phyloP scores from a whole-genome alignment of 352 stramenopile species.

The Phytopythium cucurbitacearum region DNA sequence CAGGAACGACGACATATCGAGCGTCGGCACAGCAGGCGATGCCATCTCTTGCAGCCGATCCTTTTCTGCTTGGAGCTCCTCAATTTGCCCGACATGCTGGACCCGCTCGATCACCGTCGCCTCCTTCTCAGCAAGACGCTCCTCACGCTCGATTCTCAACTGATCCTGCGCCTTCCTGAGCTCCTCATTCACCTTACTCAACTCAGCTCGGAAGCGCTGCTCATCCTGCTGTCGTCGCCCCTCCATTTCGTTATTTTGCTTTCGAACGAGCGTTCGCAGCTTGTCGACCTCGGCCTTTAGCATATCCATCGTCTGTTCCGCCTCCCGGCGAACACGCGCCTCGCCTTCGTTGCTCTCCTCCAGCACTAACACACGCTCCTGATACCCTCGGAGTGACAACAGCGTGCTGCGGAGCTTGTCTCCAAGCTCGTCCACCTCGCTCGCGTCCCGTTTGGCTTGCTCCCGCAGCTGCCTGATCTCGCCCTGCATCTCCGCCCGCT shows the following conservation, averaged over 20 bases:
- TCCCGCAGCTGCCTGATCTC: conserved; percentile 50
- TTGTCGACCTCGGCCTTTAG: conserved; percentile 72
- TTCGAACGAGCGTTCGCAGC: conserved; percentile 42
- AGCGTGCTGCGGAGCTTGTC: conserved; percentile 33
- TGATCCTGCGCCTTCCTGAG: conserved; percentile 47
- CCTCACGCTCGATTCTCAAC: conserved; percentile 47
- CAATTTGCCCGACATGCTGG: conserved; percentile 3
- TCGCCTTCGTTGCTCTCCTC: conserved; percentile 60
- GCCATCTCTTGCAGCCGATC: not conserved
- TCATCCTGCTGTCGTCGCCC: conserved; percentile 21
- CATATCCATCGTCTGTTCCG: conserved; percentile 62
- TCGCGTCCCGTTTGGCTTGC: conserved; percentile 34
- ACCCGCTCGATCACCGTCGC: conserved; percentile 40
- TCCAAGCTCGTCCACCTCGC: conserved; percentile 51
- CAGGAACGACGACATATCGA: conserved; percentile 47
- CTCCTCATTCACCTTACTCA: conserved; percentile 30
- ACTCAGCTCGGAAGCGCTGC: conserved; percentile 22
- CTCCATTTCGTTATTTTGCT: conserved; percentile 47
- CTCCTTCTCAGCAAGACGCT: conserved; percentile 62
- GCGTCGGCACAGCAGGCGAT: not conserved
- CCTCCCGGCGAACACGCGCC: conserved; percentile 39
- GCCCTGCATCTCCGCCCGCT: conserved; percentile 28
- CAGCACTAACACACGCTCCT: conserved; percentile 52
- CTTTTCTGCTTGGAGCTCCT: not conserved
- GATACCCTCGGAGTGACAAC: conserved; percentile 41